Percentiles rank a stretch among this genome's conserved stretches.
phyloP scores from a whole-genome alignment of 2,329 filamentous ascomycete species.

The Fusarium torreyae region DNA sequence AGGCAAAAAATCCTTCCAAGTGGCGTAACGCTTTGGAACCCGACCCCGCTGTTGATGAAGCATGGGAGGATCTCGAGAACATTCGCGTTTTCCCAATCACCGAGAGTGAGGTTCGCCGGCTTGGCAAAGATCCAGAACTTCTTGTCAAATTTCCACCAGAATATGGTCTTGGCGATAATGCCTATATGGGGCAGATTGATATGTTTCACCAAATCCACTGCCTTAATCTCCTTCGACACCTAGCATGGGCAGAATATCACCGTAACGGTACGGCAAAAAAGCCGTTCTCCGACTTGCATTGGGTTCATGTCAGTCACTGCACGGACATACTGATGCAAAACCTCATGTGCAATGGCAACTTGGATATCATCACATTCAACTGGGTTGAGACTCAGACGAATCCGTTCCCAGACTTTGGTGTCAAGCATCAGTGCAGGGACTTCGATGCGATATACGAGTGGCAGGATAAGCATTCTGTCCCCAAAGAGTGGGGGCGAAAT shows the following conservation, averaged over 20 bases:
- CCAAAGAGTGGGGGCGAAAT: constrained; percentile 18
- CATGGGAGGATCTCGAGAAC: constrained; percentile 22
- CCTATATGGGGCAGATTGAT: constrained; percentile 20
- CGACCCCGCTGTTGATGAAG: constrained; percentile 12
- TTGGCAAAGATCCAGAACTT: constrained; percentile 20
- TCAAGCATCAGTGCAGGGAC: constrained; percentile 17
- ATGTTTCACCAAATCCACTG: constrained; percentile 28
- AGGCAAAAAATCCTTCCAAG: constrained; percentile 16
- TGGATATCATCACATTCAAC: constrained; percentile 22
- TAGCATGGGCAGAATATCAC: constrained; percentile 14
- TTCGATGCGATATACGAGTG: constrained; percentile 23
- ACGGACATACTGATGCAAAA: constrained; percentile 27
- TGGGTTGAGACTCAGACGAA: constrained; percentile 22
- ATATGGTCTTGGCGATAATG: constrained; percentile 14
- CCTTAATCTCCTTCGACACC: constrained; percentile 13
- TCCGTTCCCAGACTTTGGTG: constrained; percentile 20
- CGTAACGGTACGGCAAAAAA: constrained; percentile 18
- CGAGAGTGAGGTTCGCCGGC: constrained; percentile 5
- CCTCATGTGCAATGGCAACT: constrained; percentile 8
- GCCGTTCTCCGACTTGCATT: constrained; percentile 15
- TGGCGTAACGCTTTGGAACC: constrained; percentile 15
- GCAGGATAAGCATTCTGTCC: constrained; percentile 22
- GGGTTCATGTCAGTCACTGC: constrained; percentile 19
- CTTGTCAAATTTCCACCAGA: constrained; percentile 19
- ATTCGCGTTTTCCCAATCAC: constrained; percentile 20